A percentile compares a stretch with the other conserved stretches of the same genome.
phyloP scores from a whole-genome alignment of 1,284 basidiomycete genomes.

The Salmacisia buchloeana region DNA sequence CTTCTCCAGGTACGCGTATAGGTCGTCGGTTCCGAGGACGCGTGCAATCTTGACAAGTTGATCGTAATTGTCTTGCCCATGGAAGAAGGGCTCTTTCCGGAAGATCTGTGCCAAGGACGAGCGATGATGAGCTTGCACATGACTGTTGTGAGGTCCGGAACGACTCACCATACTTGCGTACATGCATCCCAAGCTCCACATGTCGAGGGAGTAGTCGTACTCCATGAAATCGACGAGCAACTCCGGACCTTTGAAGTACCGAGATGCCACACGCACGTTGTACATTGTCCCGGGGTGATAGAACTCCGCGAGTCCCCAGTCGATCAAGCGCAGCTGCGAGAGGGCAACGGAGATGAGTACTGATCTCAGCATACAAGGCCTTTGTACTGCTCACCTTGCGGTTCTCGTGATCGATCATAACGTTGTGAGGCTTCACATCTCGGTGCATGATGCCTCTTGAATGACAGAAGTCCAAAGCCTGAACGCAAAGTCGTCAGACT shows the following conservation, averaged over 20 bases:
- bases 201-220: constrained; percentile 81
- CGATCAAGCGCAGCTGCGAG: constrained; percentile 78
- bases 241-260: constrained; percentile 98
- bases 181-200: constrained; percentile 99
- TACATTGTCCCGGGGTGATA: constrained; percentile 97
- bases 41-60: constrained; percentile 97
- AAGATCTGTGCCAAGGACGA: constrained; percentile 66
- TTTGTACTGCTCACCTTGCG: constrained; percentile 64
- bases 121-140: no score
- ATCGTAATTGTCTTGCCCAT: constrained; percentile 98
- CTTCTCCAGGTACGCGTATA: constrained; percentile 62
- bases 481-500: constrained; percentile 8
- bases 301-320: constrained; percentile 98
- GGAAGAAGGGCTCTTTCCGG: constrained; percentile 98
- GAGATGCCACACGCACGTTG: constrained; percentile 92
- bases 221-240: constrained; percentile 96
- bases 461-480: constrained; percentile 96
- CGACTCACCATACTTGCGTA: constrained; percentile 69
- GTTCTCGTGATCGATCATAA: constrained; percentile 98
- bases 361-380: neutral
- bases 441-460: constrained; percentile 99
- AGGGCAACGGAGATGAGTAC: neutral
- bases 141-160: no score
- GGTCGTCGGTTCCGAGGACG: constrained; percentile 90
- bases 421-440: constrained; percentile 98